Percentiles rank a stretch among this genome's conserved stretches.
Evolutionary conservation across 2,329 filamentous ascomycete genomes (phyloP).

Genomic region (Intubia oerlemansii): DNA sequence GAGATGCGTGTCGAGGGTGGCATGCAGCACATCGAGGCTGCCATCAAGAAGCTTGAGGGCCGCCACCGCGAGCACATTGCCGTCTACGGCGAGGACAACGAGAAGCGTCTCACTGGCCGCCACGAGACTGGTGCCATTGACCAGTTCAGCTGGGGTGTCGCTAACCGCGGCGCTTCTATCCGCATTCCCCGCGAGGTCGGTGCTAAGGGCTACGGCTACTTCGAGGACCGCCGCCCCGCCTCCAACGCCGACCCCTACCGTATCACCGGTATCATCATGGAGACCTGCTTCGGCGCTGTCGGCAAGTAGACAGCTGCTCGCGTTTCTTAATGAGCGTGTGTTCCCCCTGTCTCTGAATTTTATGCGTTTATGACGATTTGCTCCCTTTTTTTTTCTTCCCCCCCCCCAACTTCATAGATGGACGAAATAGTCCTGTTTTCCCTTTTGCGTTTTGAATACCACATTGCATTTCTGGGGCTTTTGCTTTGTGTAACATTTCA

Average conservation of each 20-base stretch:
- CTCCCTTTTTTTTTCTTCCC: too few relatives aligned
- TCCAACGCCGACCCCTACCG: slow-evolving; percentile 69
- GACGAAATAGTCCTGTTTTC: too few relatives aligned
- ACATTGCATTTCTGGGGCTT: too few relatives aligned
- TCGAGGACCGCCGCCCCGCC: slow-evolving; percentile 38
- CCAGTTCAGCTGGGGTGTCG: slow-evolving; percentile 81
- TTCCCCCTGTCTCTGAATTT: background rate
- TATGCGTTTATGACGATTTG: too few relatives aligned
- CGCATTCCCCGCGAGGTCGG: slow-evolving; percentile 51
- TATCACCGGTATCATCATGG: slow-evolving; percentile 22
- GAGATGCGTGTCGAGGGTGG: slow-evolving; percentile 80
- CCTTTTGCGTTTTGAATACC: too few relatives aligned
- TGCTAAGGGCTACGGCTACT: slow-evolving; percentile 52
- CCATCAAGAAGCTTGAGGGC: slow-evolving; percentile 63
- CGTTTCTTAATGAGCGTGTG: too few relatives aligned
- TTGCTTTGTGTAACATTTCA: too few relatives aligned
- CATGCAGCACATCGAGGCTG: slow-evolving; percentile 83
- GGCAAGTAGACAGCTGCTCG: too few relatives aligned
- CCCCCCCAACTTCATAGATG: too few relatives aligned
- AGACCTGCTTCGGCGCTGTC: slow-evolving; percentile 11
- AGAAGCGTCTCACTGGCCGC: slow-evolving; percentile 72
- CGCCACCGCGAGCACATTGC: slow-evolving; percentile 69
- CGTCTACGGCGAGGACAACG: slow-evolving; percentile 90
- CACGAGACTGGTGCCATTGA: slow-evolving; percentile 94
- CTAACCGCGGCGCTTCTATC: slow-evolving; percentile 87